These are phyloP conservation scores for Colletotrichum gloeosporioides DNA, from an alignment of 2,329 filamentous ascomycete species.

Conservation along the genomic window DNA sequence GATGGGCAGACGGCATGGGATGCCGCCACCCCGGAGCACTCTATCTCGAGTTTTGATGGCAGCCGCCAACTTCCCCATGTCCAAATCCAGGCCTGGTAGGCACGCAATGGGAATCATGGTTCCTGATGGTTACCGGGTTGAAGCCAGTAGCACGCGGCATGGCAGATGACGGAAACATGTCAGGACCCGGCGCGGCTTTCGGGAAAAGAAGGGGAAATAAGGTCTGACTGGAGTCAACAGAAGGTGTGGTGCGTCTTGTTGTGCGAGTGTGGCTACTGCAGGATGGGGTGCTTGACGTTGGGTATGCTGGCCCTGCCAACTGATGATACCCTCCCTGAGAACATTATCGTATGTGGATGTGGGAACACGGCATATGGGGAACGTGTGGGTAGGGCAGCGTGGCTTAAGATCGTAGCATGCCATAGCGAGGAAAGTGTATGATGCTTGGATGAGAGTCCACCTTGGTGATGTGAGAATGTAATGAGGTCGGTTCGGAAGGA, in stretches of 20 bases:
- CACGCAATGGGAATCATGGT: not conserved
- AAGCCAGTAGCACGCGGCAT: not conserved
- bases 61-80: not conserved
- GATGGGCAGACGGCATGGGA: constrained; percentile 11
- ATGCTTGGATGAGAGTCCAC: constrained; percentile 7
- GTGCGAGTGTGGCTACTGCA: constrained; percentile 5
- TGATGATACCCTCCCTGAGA: not conserved
- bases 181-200: not conserved
- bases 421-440: not conserved
- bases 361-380: not conserved
- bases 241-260: constrained; percentile 5
- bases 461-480: not conserved
- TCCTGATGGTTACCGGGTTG: not conserved
- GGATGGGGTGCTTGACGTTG: not conserved
- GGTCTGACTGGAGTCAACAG: not conserved
- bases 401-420: constrained; percentile 5
- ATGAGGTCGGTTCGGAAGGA: not conserved
- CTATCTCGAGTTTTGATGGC: not conserved
- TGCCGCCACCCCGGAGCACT: not conserved
- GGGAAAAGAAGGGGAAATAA: not conserved
- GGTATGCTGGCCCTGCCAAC: not conserved
- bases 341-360: not conserved
- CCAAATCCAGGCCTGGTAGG: not conserved
- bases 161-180: not conserved
- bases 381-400: not conserved